Evolutionary conservation across 2,329 filamentous ascomycete species (phyloP), one percentile per base, ranked within the genome.

Genomic region (Apiospora hydei): DNA sequence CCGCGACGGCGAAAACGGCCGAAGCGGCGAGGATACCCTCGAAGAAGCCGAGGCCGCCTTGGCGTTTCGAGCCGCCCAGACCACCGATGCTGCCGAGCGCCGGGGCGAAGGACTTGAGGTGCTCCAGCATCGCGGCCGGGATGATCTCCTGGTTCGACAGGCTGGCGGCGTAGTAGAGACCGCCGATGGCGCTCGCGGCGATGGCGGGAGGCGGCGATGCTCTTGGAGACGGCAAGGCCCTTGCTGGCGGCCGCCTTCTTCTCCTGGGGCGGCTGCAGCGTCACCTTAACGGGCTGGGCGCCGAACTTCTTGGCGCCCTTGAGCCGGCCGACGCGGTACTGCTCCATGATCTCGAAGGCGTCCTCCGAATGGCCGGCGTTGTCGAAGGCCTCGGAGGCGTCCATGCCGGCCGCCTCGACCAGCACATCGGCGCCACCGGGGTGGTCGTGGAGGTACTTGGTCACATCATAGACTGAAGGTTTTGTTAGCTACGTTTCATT

Each of bases 331-430:
- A 86, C 67, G 53, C 74, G 74, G 70, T 80, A 84, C 16, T 78
- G 72, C 2, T 78, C 79, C 80, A 86, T 83, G 67, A 85, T 83
- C 51, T 85, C 84, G 69, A 77, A 80, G 3, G 85, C 85, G 71
- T 87, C 85, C 34, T 94, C 92, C 67, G 92, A 94, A 85, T 97
- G 94, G 64, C 94, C 94, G 49, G 94, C 93, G 78, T 95, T 92
- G 83, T 96, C 93, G 78, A 95, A 96, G 57, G 90, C 92, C 80
- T 94, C 91, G 61, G 92, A 94, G 67, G 92, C 91, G 82, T 96
- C 93, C 76, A 91, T 91, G 72, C 94, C 94, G 76, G 88, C 93
- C 41, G 94, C 91, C 74, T 96, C 94, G 72, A 94, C 85, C 53
- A 96, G 85, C 73, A 95, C 89, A 78, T 95, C 93, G 78, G 92